Evolutionary conservation across 208 protist species (phyloP), one percentile per base, ranked within the genome.

Genomic region (Trypanosomatidae sp.): DNA sequence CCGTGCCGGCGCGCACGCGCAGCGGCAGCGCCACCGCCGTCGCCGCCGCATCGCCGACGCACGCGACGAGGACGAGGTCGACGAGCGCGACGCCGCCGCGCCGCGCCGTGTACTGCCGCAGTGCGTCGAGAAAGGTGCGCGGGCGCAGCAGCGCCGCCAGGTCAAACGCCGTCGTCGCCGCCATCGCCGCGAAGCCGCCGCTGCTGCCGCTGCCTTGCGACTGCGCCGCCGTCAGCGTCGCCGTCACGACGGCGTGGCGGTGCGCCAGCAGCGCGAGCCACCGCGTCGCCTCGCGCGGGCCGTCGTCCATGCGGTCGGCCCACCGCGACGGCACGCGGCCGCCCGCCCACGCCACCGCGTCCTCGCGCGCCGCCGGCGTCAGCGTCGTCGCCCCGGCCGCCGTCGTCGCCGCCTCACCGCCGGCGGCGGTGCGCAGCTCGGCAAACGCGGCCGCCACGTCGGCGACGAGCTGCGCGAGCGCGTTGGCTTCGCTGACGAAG

Each of bases 91-190:
- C 28, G 43, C 65, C 57, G 33, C 56, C 63, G 11, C 63, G 55
- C 21, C 86, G 75, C 10, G 92, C 90, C 7, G 91, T 97, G 71
- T 94, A 66, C 72, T 97, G 88, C 2, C 92, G 86, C 24, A 98
- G 61, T 3, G 96, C 92, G 56, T 96, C 97, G 45, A 98, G 77
- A 61, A 97, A 97, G 33, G 90, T 92, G 28, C 81, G 51, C 6
- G 94, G 96, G 2, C 86, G 81, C 51, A 97, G 84, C 43, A 97
- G 61, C 44, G 85, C 57, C 18, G 63, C 56, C 8, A 97, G 59
- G 48, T 90, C 65, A 50, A 97, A 76, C 10, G 39, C 49, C 10
- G 24, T 53, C 2, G 88, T n/a, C n/a, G n/a, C n/a, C n/a, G n/a
- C n/a, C n/a, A n/a, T n/a, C n/a, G n/a, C n/a, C n/a, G n/a, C n/a